Conservation (phyloP, 768 basidiomycete species). For the Tulasnella sp. region DNA sequence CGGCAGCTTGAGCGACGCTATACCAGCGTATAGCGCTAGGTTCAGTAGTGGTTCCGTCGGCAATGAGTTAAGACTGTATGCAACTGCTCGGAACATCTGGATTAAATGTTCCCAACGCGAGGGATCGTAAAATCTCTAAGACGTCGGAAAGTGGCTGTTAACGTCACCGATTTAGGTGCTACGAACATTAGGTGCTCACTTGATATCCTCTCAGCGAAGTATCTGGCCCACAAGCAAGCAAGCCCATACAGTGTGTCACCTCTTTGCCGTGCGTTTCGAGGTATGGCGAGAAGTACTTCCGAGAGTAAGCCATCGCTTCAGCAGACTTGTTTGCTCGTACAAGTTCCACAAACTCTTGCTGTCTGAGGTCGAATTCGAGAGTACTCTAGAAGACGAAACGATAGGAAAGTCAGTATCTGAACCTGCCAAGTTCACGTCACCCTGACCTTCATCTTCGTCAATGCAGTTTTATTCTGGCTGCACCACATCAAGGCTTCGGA, state of each 20-base stretch:
- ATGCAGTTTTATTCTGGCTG: conserved; percentile 85
- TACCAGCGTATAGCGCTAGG: conserved; percentile 81
- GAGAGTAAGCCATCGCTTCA: conserved; percentile 76
- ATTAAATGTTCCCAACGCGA: conserved; percentile 68
- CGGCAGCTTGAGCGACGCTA: conserved; percentile 82
- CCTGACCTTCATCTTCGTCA: conserved; percentile 80
- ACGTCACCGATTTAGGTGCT: not conserved
- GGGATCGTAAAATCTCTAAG: conserved; percentile 74
- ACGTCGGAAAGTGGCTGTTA: no score
- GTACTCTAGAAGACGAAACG: conserved; percentile 51
- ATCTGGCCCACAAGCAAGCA: conserved; percentile 63
- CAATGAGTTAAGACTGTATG: conserved; percentile 78
- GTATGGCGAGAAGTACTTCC: conserved; percentile 74
- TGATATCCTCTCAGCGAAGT: conserved; percentile 73
- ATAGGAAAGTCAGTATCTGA: not conserved
- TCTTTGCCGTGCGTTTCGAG: conserved; percentile 69
- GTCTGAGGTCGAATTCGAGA: conserved; percentile 88
- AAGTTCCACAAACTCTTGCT: conserved; percentile 95
- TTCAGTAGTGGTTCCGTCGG: conserved; percentile 80
- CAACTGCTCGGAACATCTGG: conserved; percentile 70
- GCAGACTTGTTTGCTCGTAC: conserved; percentile 50
- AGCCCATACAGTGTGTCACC: conserved; percentile 61
- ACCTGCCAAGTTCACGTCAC: not conserved
- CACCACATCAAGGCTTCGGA: conserved; percentile 91
- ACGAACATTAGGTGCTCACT: conserved; percentile 32